Percentiles rank a stretch among this genome's conserved stretches.
These are phyloP conservation scores for Eragrostis tef DNA, from an alignment of 202 grass and related monocot species.

Conservation along the genomic window DNA sequence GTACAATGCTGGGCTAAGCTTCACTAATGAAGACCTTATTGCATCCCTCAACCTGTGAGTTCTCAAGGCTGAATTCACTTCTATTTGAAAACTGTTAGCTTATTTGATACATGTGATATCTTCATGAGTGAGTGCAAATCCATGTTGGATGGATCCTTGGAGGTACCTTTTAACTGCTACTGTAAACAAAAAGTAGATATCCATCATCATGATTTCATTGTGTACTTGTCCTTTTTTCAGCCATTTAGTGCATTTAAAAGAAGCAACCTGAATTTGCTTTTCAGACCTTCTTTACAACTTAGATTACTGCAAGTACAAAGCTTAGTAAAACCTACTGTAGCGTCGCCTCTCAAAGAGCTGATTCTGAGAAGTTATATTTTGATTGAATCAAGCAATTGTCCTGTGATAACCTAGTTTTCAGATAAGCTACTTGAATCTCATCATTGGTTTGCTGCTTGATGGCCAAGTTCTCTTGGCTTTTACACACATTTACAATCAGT, in stretches of 20 bases:
- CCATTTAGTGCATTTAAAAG: not conserved
- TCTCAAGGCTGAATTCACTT: not conserved
- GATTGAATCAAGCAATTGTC: not conserved
- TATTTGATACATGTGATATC: constrained; percentile 16
- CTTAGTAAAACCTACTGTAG: not conserved
- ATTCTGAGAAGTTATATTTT: not conserved
- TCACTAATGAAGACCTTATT: constrained; percentile 75
- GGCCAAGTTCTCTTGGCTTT: not conserved
- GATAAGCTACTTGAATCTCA: not conserved
- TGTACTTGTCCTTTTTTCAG: not conserved
- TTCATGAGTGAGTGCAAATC: not conserved
- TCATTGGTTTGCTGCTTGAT: not conserved
- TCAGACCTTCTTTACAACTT: not conserved
- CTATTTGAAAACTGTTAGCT: not conserved
- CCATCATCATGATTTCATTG: not conserved
- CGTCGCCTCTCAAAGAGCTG: not conserved
- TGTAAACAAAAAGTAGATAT: not conserved
- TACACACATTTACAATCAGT: not conserved
- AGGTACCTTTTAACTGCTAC: not conserved
- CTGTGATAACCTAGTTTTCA: not conserved
- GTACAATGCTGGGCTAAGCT: constrained; percentile 78
- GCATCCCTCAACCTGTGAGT: constrained; percentile 82
- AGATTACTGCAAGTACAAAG: not conserved
- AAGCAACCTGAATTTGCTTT: not conserved
- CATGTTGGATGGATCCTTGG: not conserved